phyloP scores from a whole-genome alignment of 2,329 filamentous ascomycete species.

The Onygenales sp. region DNA sequence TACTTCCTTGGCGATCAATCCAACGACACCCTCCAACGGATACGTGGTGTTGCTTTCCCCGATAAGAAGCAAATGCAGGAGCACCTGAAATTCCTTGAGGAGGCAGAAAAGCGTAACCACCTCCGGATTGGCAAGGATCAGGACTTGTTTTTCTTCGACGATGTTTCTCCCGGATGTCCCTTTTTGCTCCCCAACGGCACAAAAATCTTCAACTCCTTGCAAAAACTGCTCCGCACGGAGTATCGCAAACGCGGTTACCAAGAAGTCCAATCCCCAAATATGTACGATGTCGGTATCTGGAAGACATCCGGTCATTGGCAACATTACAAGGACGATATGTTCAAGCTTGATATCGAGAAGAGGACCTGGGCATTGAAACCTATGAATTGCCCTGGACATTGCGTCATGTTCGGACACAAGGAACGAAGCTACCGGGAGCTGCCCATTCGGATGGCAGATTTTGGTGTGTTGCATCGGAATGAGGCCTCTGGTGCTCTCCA shows the following conservation, averaged over 20 bases:
- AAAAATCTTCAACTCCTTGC: slow-evolving; percentile 83
- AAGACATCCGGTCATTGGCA: slow-evolving; percentile 93
- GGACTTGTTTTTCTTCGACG: slow-evolving; percentile 95
- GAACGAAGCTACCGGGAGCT: slow-evolving; percentile 83
- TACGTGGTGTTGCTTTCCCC: slow-evolving; percentile 93
- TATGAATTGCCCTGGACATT: slow-evolving; percentile 98
- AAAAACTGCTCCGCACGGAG: slow-evolving; percentile 70
- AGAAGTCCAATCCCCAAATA: slow-evolving; percentile 91
- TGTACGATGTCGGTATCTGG: slow-evolving; percentile 91
- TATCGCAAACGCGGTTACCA: slow-evolving; percentile 92
- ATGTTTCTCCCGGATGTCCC: slow-evolving; percentile 81
- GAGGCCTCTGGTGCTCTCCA: slow-evolving; percentile 87
- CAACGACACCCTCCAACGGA: slow-evolving; percentile 91
- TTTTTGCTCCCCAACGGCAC: slow-evolving; percentile 91
- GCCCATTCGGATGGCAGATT: slow-evolving; percentile 87
- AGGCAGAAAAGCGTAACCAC: slow-evolving; percentile 96
- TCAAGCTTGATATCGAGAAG: slow-evolving; percentile 73
- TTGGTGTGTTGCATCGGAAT: slow-evolving; percentile 90
- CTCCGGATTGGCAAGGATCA: slow-evolving; percentile 89
- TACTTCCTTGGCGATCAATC: slow-evolving; percentile 92
- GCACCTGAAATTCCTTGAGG: slow-evolving; percentile 89
- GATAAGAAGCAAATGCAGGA: slow-evolving; percentile 92
- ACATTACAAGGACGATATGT: slow-evolving; percentile 93
- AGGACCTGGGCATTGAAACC: slow-evolving; percentile 80
- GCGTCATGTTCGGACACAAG: slow-evolving; percentile 73